Evolutionary conservation across 441 rosid species (phyloP).

Genomic region (Melastoma candidum): DNA sequence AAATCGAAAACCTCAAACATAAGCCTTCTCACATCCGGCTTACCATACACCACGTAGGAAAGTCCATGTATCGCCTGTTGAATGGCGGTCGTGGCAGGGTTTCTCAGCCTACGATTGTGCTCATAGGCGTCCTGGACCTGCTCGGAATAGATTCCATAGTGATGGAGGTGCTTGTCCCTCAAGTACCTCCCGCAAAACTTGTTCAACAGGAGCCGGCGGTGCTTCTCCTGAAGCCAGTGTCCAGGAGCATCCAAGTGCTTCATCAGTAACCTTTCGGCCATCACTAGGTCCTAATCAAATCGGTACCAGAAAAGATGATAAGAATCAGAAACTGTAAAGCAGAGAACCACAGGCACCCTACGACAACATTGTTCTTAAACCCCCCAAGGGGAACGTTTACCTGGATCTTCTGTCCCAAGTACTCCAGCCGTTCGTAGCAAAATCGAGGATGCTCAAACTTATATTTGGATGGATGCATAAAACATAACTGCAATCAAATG

Average conservation of each 20-base stretch:
- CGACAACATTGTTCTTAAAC: neutral
- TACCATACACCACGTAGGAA: slow-evolving; percentile 65
- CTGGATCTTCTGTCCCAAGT: slow-evolving; percentile 94
- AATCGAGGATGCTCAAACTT: slow-evolving; percentile 93
- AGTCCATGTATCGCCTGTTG: slow-evolving; percentile 92
- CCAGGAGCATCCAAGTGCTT: slow-evolving; percentile 94
- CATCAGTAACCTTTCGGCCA: slow-evolving; percentile 88
- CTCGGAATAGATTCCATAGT: slow-evolving; percentile 45
- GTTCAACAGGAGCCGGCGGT: slow-evolving; percentile 78
- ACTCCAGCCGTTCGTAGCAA: slow-evolving; percentile 78
- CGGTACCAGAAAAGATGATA: neutral
- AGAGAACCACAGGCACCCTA: neutral
- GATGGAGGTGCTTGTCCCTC: slow-evolving; percentile 73
- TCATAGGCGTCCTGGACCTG: slow-evolving; percentile 72
- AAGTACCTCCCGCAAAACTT: slow-evolving; percentile 77
- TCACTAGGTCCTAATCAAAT: slow-evolving; percentile 51
- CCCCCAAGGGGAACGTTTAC: slow-evolving; percentile 20
- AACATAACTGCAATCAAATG: slow-evolving; percentile 56
- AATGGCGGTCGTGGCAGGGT: slow-evolving; percentile 72
- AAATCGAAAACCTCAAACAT: slow-evolving; percentile 93
- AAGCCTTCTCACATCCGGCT: slow-evolving; percentile 79
- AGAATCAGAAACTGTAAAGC: neutral
- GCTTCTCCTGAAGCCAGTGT: slow-evolving; percentile 82
- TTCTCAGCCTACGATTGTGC: slow-evolving; percentile 68
- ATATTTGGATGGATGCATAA: slow-evolving; percentile 89